These are phyloP conservation scores for Chimonanthus praecox DNA, from an alignment of 164 flowering plant genomes.

Conservation along the genomic window DNA sequence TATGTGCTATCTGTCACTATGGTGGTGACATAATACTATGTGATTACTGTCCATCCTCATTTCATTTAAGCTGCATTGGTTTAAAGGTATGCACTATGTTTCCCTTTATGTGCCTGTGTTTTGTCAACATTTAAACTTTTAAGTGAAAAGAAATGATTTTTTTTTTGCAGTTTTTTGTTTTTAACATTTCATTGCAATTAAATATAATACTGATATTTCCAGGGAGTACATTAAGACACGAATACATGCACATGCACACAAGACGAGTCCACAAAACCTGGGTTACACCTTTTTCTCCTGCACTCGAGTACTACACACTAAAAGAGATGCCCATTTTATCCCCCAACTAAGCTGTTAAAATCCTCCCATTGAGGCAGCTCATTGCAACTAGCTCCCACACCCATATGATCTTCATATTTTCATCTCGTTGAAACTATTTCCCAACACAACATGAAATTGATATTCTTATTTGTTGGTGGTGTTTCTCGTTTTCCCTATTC, in stretches of 20 bases:
- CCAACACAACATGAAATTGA: no score
- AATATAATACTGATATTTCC: no score
- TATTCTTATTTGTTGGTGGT: no score
- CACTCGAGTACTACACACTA: no score
- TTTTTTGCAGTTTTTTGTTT: not conserved
- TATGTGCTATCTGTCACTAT: conserved; percentile 70
- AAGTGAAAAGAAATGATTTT: not conserved
- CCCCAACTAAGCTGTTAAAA: no score
- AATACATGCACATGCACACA: not conserved
- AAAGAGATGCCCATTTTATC: no score
- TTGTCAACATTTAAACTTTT: not conserved
- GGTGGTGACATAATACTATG: conserved; percentile 73
- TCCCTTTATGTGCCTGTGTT: not conserved
- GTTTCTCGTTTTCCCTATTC: no score
- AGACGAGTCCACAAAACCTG: not conserved
- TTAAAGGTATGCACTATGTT: conserved; percentile 45
- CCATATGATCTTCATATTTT: no score
- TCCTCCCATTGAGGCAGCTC: no score
- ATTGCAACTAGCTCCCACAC: no score
- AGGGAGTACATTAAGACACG: not conserved
- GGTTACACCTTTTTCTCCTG: not conserved
- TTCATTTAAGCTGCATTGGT: conserved; percentile 60
- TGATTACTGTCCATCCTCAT: conserved; percentile 79
- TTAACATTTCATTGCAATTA: no score
- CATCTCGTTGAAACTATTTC: no score